phyloP scores from a whole-genome alignment of 2,329 filamentous ascomycete genomes.

The Monosporascus sp. region DNA sequence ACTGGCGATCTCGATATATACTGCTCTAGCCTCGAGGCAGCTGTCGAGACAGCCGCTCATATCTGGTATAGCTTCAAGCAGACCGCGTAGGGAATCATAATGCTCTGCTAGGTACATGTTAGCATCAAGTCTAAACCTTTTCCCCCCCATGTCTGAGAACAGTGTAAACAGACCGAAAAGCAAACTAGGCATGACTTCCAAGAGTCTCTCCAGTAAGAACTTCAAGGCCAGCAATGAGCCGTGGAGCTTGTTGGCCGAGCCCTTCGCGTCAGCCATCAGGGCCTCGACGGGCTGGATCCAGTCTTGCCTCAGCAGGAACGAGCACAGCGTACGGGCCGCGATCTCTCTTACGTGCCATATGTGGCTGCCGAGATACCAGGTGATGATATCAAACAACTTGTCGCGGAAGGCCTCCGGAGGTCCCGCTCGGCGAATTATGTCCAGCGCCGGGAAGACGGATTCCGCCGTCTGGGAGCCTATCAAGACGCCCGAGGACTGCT shows the following conservation, averaged over 20 bases:
- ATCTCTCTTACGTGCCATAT: conserved; percentile 82
- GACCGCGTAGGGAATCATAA: conserved; percentile 8
- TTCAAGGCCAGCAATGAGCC: conserved; percentile 53
- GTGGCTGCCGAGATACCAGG: conserved; percentile 59
- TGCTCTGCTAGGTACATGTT: conserved; percentile 14
- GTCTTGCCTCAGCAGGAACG: conserved; percentile 48
- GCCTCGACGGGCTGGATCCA: conserved; percentile 40
- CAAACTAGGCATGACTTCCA: conserved; percentile 39
- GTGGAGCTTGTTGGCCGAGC: conserved; percentile 50
- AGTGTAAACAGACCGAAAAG: conserved; percentile 34
- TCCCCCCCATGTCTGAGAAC: background rate
- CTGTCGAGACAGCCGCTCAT: conserved; percentile 10
- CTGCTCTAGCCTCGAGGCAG: conserved; percentile 24
- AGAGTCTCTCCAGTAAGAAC: conserved; percentile 50
- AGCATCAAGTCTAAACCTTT: background rate
- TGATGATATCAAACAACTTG: conserved; percentile 53
- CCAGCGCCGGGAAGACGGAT: conserved; percentile 76
- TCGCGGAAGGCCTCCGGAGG: conserved; percentile 54
- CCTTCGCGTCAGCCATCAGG: conserved; percentile 28
- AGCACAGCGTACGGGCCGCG: conserved; percentile 67
- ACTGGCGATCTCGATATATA: conserved; percentile 27
- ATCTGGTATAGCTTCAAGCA: conserved; percentile 15
- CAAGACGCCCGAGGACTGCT: conserved; percentile 29
- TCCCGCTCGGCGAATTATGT: conserved; percentile 68
- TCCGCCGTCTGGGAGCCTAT: conserved; percentile 48